Base-by-base conservation (phyloP, 345 rosid genomes). In the Kernera saxatilis region DNA sequence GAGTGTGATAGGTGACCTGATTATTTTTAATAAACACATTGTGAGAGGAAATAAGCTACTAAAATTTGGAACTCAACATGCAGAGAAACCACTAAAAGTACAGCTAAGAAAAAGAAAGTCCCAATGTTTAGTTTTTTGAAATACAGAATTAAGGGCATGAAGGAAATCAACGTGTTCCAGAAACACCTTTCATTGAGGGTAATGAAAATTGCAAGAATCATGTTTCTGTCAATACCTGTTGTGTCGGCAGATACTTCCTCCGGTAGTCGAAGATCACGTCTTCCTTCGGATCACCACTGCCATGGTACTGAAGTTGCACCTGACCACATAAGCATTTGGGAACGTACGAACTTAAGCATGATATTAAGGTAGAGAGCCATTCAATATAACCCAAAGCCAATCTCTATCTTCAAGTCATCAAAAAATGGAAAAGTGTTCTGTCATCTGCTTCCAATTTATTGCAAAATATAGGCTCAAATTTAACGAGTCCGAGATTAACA, bases 1-100 rank as follows among this genome's bases (percentile, higher is more conserved):
- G 98, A 58, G 98, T 93, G 74, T 93, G 90, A 82, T 93, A 91
- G 56, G 89, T 87, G 71, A 93, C 98, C 98, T 93, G 84, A 56
- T 44, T 59, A 78, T 63, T 73, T 74, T 52, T 5, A 25, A 26
- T 32, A 22, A 45, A 45, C 73, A n/a, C 56, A 59, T 9, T 33
- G 39, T 59, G 40, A 50, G 69, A 19, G 35, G 25, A 39, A 41
- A 52, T 6, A 26, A 36, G 44, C 32, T 40, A 43, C 63, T 67
- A 39, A 58, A 30, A 39, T 27, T 39, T 58, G 68, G 29, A 74
- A 74, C 44, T 65, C 14, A 32, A 58, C 30, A 57, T 50, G 10
- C 61, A 30, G 37, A 58, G 53, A 66, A 50, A 49, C 67, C 44
- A 39, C 14, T 48, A 10, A 26, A 9, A n/a, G n/a, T 35, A 26